Evolutionary conservation across 1,284 basidiomycete genomes (phyloP), one percentile per base, ranked within the genome.

Genomic region (Takashimella tepidaria): DNA sequence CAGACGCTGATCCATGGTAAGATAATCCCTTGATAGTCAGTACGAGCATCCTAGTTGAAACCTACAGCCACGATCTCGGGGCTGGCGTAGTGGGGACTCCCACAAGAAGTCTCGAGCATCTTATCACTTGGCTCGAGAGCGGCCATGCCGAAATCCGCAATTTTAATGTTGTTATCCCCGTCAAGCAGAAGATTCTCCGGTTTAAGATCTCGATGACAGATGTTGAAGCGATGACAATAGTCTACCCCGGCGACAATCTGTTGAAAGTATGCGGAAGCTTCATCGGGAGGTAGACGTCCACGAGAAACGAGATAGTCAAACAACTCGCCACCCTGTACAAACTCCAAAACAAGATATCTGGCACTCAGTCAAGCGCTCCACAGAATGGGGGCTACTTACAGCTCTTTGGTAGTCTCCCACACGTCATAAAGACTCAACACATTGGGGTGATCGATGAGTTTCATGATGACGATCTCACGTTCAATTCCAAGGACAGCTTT

Each of bases 81-180:
- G 68, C 88, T 91, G n/a, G 93, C 93, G 63, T 98, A 98, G 75
- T 98, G 95, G 51, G 93, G 93, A 62, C 88, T 92, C 8, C 93
- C 93, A 69, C 93, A 98, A 71, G 88, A 92, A 3, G 93, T 98
- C 77, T 96, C 90, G 46, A 97, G 83, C 68, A 95, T 49, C 53
- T 61, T 61, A 47, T 69, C 70, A n/a, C 81, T 80, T 0, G 68
- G 67, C 60, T 89, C 87, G 83, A 90, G 89, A 12, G 88, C 87
- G 3, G 93, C 93, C 89, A 98, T 93, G 12, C 93, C 93, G 74
- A 98, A 98, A 77, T 98, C 93, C 6, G 92, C 92, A 43, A 98
- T 86, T 76, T 96, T 98, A 81, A 96, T 85, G 66, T 91, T 92
- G 62, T 81, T 82, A 59, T 88, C 77, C 31, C 80, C 78, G 76